A percentile compares a stretch with the other conserved stretches of the same genome.
Evolutionary conservation across 345 rosid genomes (phyloP).

Genomic region (Murraya koenigii): DNA sequence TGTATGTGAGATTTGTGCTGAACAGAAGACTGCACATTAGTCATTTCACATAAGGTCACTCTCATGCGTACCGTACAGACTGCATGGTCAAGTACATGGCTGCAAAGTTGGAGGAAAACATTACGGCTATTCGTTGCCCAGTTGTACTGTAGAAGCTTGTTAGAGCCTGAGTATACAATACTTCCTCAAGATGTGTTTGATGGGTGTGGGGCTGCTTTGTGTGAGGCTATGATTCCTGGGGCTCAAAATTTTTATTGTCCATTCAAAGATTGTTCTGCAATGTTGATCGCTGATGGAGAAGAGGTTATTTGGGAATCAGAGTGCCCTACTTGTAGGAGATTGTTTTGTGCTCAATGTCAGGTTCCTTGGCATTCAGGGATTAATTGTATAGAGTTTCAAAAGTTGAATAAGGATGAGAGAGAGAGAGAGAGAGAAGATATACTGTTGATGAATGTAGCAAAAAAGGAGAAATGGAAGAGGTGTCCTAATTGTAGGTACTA

Average conservation of each 20-base stretch:
- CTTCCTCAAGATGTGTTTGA: conserved; percentile 23
- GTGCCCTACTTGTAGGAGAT: conserved; percentile 43
- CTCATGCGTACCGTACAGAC: conserved; percentile 39
- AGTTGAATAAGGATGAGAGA: conserved; percentile 36
- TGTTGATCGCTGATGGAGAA: conserved; percentile 38
- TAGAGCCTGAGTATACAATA: conserved; percentile 41
- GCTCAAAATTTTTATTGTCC: conserved; percentile 39
- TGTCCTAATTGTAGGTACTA: conserved; percentile 42
- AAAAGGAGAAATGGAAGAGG: conserved; percentile 37
- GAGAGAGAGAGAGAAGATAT: conserved; percentile 43
- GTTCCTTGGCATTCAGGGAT: conserved; percentile 52
- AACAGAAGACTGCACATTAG: background rate
- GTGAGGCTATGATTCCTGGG: conserved; percentile 38
- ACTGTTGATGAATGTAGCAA: conserved; percentile 37
- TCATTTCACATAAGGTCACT: conserved; percentile 36
- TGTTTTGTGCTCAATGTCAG: conserved; percentile 44
- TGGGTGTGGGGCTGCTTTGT: conserved; percentile 46
- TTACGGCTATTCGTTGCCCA: conserved; percentile 36
- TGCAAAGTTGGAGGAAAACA: conserved; percentile 39
- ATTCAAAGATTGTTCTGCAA: conserved; percentile 40
- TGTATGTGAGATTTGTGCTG: conserved; percentile 41
- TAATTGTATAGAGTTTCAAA: conserved; percentile 27
- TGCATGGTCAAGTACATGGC: conserved; percentile 36
- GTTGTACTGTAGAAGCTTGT: conserved; percentile 25
- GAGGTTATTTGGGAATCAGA: conserved; percentile 16